Conservation (phyloP, 495 filamentous ascomycete genomes). For the Xylaria castorea region DNA sequence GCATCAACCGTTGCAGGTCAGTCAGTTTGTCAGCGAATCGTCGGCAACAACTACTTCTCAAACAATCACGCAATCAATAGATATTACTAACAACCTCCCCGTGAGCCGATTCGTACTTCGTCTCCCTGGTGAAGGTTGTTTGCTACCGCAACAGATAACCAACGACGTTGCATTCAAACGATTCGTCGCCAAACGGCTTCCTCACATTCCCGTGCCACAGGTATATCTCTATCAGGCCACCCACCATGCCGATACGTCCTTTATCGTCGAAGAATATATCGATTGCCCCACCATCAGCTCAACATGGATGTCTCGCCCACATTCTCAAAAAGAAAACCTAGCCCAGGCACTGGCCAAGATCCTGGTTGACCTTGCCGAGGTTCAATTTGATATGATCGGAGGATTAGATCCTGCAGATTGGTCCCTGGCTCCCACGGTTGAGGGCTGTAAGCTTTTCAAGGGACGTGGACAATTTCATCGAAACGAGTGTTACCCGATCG, state of each 20-base stretch:
- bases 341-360: background rate
- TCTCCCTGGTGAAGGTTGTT: background rate
- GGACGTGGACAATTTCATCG: slow-evolving; percentile 14
- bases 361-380: background rate
- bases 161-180: slow-evolving; percentile 16
- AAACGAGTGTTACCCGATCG: background rate
- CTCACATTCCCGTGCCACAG: slow-evolving; percentile 14
- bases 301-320: slow-evolving; percentile 15
- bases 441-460: slow-evolving; percentile 11
- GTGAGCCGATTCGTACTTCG: slow-evolving; percentile 1
- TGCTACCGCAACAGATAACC: slow-evolving; percentile 6
- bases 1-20: background rate
- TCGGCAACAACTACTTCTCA: too few species aligned
- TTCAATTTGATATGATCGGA: slow-evolving; percentile 8
- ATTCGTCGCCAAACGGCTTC: background rate
- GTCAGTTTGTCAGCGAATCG: background rate
- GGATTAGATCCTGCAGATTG: background rate
- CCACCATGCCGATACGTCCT: background rate
- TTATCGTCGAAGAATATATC: slow-evolving; percentile 11
- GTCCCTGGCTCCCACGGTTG: background rate
- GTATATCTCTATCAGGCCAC: slow-evolving; percentile 6
- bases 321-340: background rate
- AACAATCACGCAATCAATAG: too few species aligned
- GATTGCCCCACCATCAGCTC: background rate
- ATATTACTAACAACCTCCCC: background rate